Evolutionary conservation across 2,329 filamentous ascomycete species (phyloP), one percentile per base, ranked within the genome.

Genomic region (Monosporascus sp.): DNA sequence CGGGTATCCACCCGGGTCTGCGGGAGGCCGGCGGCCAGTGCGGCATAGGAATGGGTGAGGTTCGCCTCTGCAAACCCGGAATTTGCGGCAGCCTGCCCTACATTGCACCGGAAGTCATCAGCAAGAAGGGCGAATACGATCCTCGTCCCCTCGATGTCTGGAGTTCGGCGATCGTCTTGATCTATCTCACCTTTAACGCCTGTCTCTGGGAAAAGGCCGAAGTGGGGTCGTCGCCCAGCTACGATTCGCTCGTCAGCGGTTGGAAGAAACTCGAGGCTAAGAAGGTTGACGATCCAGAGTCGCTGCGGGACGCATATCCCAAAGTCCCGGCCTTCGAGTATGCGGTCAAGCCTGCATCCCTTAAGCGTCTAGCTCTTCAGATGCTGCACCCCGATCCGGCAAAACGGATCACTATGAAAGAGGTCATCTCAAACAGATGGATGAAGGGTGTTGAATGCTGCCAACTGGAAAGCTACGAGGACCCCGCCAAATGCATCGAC

Each of bases 81-180:
- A 88, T 95, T 60, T 93, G 90, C 68, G 90, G 90, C 57, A 93
- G 88, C 65, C 77, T 88, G 62, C 90, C 90, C 1, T 96, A 96
- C 68, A 91, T 94, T 62, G 89, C 90, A 0, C 91, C 91, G 1
- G 90, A 96, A 68, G 89, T 96, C 5, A 74, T 94, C 37, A 78
- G 77, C 46, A 89, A 89, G 74, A 76, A 83, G 57, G 70, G 73
- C 62, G 70, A 76, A 49, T 84, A 80, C 62, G 91, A 96, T 65
- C 86, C 91, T 1, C 84, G 90, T 46, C 82, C 86, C 4, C 74
- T 95, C 14, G 91, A 96, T 64, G 86, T 95, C 14, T 96, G 91
- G 91, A 87, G 88, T 51, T 87, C 87, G 49, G 91, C 86, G 24
- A 85, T 96, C 53, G 86, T 94, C 59, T 93, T 90, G 79, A 74